Conservation (phyloP, 108 stramenopile genomes). For the Nannochloropsis granulata region DNA sequence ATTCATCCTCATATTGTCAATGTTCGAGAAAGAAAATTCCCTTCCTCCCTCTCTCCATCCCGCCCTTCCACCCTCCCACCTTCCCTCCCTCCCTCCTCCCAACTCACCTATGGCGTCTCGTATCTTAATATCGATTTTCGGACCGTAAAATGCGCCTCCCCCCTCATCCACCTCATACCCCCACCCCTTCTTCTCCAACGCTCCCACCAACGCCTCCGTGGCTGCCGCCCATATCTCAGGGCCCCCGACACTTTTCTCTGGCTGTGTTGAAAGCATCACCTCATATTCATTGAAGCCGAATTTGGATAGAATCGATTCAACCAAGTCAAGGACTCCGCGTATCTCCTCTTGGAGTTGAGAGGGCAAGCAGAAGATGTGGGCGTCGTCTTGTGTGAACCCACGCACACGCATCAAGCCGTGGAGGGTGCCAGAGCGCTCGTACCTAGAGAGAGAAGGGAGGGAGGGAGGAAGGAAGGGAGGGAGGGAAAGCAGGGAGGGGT, state of each 20-base stretch:
- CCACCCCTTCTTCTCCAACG: constrained; percentile 78
- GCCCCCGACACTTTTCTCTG: constrained; percentile 81
- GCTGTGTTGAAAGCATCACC: constrained; percentile 83
- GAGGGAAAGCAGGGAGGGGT: not conserved
- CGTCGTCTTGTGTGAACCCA: constrained; percentile 93
- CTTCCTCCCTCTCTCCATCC: too few relatives aligned
- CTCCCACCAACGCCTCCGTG: constrained; percentile 46
- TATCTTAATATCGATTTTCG: constrained; percentile 96
- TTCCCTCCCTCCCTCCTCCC: not conserved
- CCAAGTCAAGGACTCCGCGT: constrained; percentile 69
- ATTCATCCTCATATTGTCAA: too few relatives aligned
- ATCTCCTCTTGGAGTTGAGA: constrained; percentile 89
- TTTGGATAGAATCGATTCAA: constrained; percentile 61
- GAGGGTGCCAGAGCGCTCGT: constrained; percentile 83
- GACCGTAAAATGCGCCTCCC: constrained; percentile 94
- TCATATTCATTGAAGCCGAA: constrained; percentile 92
- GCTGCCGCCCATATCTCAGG: constrained; percentile 86
- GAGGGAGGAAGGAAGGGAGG: not conserved
- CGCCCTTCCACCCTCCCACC: too few relatives aligned
- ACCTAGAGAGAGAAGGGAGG: constrained; percentile 28
- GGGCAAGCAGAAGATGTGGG: constrained; percentile 92
- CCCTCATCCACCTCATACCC: constrained; percentile 81
- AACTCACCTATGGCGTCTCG: constrained; percentile 69
- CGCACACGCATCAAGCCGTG: constrained; percentile 93
- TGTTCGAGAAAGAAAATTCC: too few relatives aligned